Conservation (phyloP, 1,284 basidiomycete genomes). For the Mycosarcoma mackinlayi region DNA sequence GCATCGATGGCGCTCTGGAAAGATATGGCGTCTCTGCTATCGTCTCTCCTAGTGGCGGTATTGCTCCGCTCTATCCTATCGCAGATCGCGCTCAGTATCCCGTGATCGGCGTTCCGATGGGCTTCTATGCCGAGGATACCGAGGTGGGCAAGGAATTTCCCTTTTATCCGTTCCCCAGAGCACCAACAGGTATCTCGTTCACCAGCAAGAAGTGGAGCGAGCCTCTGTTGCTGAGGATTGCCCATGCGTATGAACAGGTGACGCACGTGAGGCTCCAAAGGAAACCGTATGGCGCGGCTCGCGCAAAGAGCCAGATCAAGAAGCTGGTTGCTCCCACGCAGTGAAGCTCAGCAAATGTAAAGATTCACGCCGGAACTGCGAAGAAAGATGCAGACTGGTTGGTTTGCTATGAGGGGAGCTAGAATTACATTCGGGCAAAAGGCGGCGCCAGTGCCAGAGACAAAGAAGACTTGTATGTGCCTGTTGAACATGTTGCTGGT, state of each 20-base stretch:
- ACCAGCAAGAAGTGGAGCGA: constrained; percentile 76
- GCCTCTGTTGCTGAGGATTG: constrained; percentile 74
- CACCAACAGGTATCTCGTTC: constrained; percentile 76
- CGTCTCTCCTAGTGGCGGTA: constrained; percentile 25
- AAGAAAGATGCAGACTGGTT: no score
- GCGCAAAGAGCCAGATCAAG: constrained; percentile 75
- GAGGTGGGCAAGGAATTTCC: constrained; percentile 14
- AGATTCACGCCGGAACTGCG: no score
- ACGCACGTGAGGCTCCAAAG: constrained; percentile 73
- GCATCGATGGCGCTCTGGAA: constrained; percentile 24
- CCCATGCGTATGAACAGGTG: constrained; percentile 77
- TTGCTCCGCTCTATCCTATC: constrained; percentile 24
- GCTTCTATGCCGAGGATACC: constrained; percentile 31
- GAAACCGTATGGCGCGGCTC: constrained; percentile 73
- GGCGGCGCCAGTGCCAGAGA: no score
- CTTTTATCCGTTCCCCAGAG: constrained; percentile 29
- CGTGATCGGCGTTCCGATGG: constrained; percentile 37
- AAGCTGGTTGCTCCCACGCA: constrained; percentile 69
- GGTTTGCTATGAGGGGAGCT: no score
- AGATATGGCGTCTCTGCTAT: constrained; percentile 12
- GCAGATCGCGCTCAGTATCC: constrained; percentile 34
- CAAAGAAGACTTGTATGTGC: background rate
- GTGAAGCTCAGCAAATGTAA: no score
- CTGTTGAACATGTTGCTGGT: constrained; percentile 1
- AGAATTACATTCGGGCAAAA: no score